Evolutionary conservation across 2,329 filamentous ascomycete species (phyloP), one percentile per base, ranked within the genome.

Genomic region (Aspergillus clavatus): DNA sequence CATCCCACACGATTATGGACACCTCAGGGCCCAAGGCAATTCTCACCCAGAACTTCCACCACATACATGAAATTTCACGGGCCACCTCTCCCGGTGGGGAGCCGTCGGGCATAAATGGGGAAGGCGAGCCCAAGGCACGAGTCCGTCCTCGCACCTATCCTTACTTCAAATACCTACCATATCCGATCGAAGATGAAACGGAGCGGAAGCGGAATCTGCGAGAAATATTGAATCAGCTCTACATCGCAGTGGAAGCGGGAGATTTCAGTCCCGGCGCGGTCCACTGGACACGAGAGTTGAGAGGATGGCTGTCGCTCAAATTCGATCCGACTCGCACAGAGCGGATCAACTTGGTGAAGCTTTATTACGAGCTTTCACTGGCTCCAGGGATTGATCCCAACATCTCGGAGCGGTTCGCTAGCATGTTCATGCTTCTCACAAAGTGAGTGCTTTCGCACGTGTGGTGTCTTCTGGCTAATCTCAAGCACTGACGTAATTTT

Each of bases 221-320:
- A 37, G 88, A 89, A 64, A 97, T 96, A 58, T 77, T 97, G 56
- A 93, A 90, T 66, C 87, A 95, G 62, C 83, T 98, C 23, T 97
- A 95, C 67, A 87, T 96, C 57, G 82, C 91, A 46, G 78, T 98
- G 52, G 85, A 89, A 63, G 86, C 93, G 3, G 89, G 95, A 54
- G 93, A 98, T 69, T 97, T 97, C 69, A 84, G 86, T 19, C 88
- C 91, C 0, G 93, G 93, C 26, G 93, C 91, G 22, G 77, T 95
- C 50, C 91, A 98, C 70, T 98, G 93, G 93, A 96, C 93, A 12
- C 83, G 91, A 56, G 93, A 98, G 78, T 83, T 98, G 38, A 83
- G 90, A 63, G 88, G 86, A 69, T 98, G 94, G 93, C 77, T 98
- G 55, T 87, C 86, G 43, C 82, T 98, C 69, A 98, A 98, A 76